A percentile compares a stretch with the other conserved stretches of the same genome.
Conservation (phyloP, 495 filamentous ascomycete species). For the Hamigera avellanea region DNA sequence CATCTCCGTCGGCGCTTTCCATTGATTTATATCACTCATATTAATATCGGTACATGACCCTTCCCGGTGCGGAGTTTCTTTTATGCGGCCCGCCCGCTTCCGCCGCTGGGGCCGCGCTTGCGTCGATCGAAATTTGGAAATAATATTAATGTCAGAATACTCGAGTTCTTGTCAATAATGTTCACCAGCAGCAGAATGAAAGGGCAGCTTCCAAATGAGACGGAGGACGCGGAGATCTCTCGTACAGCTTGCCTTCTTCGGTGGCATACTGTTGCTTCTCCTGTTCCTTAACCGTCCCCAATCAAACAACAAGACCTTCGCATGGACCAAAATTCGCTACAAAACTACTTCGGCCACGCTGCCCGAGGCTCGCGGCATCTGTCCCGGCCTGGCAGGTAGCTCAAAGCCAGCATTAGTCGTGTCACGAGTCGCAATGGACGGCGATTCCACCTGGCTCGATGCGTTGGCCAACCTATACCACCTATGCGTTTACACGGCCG, state of each 20-base stretch:
- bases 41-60: too few species aligned
- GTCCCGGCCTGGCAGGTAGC: constrained; percentile 18
- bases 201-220: too few species aligned
- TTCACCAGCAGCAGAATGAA: too few species aligned
- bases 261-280: constrained; percentile 16
- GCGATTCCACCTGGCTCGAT: constrained; percentile 25
- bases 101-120: too few species aligned
- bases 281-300: constrained; percentile 23
- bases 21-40: too few species aligned
- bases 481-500: constrained; percentile 42
- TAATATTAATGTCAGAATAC: too few species aligned
- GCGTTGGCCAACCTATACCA: constrained; percentile 22
- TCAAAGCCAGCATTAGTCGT: constrained; percentile 29
- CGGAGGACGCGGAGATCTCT: constrained; percentile 10
- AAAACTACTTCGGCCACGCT: constrained; percentile 14
- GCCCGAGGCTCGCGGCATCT: constrained; percentile 19
- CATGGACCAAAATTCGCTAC: constrained; percentile 29
- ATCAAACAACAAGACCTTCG: constrained; percentile 13
- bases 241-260: constrained; percentile 19
- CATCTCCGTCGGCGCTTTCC: too few species aligned
- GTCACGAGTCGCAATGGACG: constrained; percentile 22
- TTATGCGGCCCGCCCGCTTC: too few species aligned
- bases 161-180: too few species aligned
- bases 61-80: too few species aligned
- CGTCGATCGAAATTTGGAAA: too few species aligned